Conservation (phyloP, 2,329 filamentous ascomycete species). For the Talaromyces sp. region DNA sequence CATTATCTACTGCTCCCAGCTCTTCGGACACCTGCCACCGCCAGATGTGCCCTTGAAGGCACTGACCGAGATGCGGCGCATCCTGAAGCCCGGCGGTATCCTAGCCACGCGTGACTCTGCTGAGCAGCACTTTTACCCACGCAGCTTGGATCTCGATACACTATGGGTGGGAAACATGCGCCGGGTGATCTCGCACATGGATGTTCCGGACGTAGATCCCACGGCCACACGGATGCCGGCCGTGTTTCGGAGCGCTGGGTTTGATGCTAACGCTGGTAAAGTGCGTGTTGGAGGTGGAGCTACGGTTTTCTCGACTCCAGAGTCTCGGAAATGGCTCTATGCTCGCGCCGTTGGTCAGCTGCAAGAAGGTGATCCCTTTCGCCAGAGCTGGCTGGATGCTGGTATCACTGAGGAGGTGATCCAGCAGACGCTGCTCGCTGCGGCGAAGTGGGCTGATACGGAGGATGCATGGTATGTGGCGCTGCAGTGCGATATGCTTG, state of each 20-base stretch:
- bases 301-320: slow-evolving; percentile 22
- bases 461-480: slow-evolving; percentile 37
- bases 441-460: slow-evolving; percentile 31
- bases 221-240: slow-evolving; percentile 25
- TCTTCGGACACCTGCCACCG: slow-evolving; percentile 53
- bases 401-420: slow-evolving; percentile 37
- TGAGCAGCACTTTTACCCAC: slow-evolving; percentile 29
- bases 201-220: slow-evolving; percentile 15
- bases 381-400: slow-evolving; percentile 32
- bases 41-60: slow-evolving; percentile 41
- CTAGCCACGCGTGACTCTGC: slow-evolving; percentile 44
- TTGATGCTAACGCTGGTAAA: slow-evolving; percentile 22
- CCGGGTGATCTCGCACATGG: slow-evolving; percentile 14
- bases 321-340: slow-evolving; percentile 26
- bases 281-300: slow-evolving; percentile 26
- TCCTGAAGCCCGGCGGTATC: slow-evolving; percentile 50
- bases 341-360: slow-evolving; percentile 23
- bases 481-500: slow-evolving; percentile 36
- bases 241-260: slow-evolving; percentile 27
- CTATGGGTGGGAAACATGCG: slow-evolving; percentile 22
- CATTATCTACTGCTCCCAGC: slow-evolving; percentile 56
- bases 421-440: slow-evolving; percentile 23
- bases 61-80: slow-evolving; percentile 51
- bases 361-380: slow-evolving; percentile 25
- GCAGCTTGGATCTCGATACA: slow-evolving; percentile 23